phyloP scores from a whole-genome alignment of 768 basidiomycete species.

The Phylloporus sp. region DNA sequence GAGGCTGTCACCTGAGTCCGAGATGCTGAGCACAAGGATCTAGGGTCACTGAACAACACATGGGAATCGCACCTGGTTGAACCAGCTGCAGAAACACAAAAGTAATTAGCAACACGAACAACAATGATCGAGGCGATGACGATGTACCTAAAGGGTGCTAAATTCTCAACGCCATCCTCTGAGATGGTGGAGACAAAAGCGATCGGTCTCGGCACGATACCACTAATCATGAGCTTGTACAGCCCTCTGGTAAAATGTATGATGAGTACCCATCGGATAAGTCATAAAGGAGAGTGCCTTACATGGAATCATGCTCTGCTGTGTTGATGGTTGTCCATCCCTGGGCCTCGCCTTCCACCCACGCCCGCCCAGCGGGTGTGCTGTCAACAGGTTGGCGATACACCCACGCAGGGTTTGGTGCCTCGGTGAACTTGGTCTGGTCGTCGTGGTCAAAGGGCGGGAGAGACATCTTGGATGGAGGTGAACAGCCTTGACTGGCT shows the following conservation, averaged over 20 bases:
- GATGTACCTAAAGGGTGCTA: slow-evolving; percentile 41
- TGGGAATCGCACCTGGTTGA: slow-evolving; percentile 21
- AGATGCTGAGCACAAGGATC: not conserved
- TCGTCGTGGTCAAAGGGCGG: slow-evolving; percentile 23
- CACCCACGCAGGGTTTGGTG: slow-evolving; percentile 32
- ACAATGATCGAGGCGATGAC: not conserved
- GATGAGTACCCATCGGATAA: not conserved
- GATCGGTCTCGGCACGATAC: slow-evolving; percentile 43
- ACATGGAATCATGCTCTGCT: slow-evolving; percentile 27
- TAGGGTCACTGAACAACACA: not conserved
- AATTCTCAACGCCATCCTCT: slow-evolving; percentile 33
- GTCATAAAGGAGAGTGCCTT: slow-evolving; percentile 1
- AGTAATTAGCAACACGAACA: not conserved
- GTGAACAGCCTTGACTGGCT: not conserved
- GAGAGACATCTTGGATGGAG: slow-evolving; percentile 20
- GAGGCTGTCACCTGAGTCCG: slow-evolving; percentile 14
- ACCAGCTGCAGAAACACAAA: slow-evolving; percentile 19
- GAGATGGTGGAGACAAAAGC: slow-evolving; percentile 40
- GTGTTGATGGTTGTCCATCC: slow-evolving; percentile 36
- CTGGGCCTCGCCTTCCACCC: slow-evolving; percentile 33
- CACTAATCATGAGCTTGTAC: slow-evolving; percentile 36
- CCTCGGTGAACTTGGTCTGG: slow-evolving; percentile 24
- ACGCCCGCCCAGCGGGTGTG: slow-evolving; percentile 28
- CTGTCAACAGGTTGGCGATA: slow-evolving; percentile 29
- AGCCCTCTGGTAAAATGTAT: slow-evolving; percentile 15